phyloP scores from a whole-genome alignment of 768 basidiomycete genomes.

The Serpula lacrymans region DNA sequence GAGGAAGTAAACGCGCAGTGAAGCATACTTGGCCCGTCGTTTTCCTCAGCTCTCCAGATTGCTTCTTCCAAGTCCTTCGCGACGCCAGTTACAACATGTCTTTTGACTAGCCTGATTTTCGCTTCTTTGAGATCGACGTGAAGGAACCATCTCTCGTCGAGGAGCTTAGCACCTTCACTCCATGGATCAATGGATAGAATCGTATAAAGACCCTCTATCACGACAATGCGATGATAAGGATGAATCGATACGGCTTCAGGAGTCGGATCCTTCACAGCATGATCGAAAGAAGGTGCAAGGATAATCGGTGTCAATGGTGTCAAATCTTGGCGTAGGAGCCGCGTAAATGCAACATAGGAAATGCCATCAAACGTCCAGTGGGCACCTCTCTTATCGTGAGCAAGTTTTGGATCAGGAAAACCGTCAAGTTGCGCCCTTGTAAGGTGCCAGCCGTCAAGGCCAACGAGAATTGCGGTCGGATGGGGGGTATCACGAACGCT shows the following conservation, averaged over 20 bases:
- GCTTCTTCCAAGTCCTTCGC: slow-evolving; percentile 64
- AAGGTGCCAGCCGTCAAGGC: slow-evolving; percentile 92
- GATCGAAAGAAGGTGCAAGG: slow-evolving; percentile 82
- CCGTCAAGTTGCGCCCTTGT: slow-evolving; percentile 73
- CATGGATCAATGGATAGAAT: slow-evolving; percentile 74
- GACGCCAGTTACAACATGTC: slow-evolving; percentile 80
- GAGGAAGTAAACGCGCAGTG: slow-evolving; percentile 13
- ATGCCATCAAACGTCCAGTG: slow-evolving; percentile 89
- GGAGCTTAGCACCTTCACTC: slow-evolving; percentile 54
- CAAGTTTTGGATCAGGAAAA: slow-evolving; percentile 72
- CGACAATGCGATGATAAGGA: slow-evolving; percentile 68
- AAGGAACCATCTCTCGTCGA: slow-evolving; percentile 83
- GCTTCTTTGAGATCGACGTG: slow-evolving; percentile 56
- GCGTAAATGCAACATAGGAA: slow-evolving; percentile 69
- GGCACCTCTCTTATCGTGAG: slow-evolving; percentile 76
- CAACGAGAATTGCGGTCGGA: slow-evolving; percentile 58
- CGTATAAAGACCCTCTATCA: slow-evolving; percentile 90
- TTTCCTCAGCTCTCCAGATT: slow-evolving; percentile 66
- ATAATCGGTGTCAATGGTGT: slow-evolving; percentile 26
- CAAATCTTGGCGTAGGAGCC: slow-evolving; percentile 42
- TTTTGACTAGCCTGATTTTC: slow-evolving; percentile 53
- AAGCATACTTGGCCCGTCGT: slow-evolving; percentile 69
- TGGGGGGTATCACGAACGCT: slow-evolving; percentile 11
- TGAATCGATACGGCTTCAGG: slow-evolving; percentile 55
- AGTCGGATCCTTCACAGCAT: slow-evolving; percentile 82